Base-by-base conservation (phyloP, 2,329 filamentous ascomycete species). In the Dothideomycetes sp. region DNA sequence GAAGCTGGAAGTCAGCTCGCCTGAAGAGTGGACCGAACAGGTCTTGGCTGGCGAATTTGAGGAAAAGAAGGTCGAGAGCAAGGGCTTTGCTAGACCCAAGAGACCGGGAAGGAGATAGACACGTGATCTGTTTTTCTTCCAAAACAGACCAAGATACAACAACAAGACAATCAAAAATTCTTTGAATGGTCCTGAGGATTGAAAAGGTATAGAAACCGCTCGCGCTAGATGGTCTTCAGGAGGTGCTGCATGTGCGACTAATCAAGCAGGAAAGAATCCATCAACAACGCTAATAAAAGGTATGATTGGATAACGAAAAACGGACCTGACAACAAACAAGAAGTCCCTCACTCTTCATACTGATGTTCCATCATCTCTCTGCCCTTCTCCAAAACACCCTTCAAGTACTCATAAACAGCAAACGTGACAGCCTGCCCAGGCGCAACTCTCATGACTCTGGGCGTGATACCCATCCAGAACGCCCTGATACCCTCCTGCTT, bases 391-490 rank as follows among this genome's bases (percentile, higher is more conserved):
- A 71, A 49, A 4, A 69, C 51, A n/a, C 57, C 62, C 54, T 69
- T 70, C 44, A 71, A 47, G 42, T 68, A 71, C 50, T 71, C 68
- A 45, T 71, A 71, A 13, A 71, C 68, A 13, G 68, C 80, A 52
- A 82, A 82, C 3, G 78, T 82, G 31, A 82, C 78, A 13, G 79
- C 91, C 70, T 98, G 91, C 33, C 91, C 91, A 6, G 91, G 91
- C 18, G 91, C 91, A 40, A 98, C 91, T 57, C 91, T 79, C 87
- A 96, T 96, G 52, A 98, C 84, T 54, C 91, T 78, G 5, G 91
- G 91, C 33, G 91, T 98, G 64, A 98, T 98, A 55, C 91, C 91
- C 74, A 96, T 96, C 73, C 94, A 98, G 67, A 98, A 98, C 33
- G 91, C 91, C 54, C 86, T 80, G 52, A 89, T 71, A 24, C 91